These are phyloP conservation scores for Hypsizygus marmoreus DNA, from an alignment of 768 basidiomycete species.

Conservation along the genomic window DNA sequence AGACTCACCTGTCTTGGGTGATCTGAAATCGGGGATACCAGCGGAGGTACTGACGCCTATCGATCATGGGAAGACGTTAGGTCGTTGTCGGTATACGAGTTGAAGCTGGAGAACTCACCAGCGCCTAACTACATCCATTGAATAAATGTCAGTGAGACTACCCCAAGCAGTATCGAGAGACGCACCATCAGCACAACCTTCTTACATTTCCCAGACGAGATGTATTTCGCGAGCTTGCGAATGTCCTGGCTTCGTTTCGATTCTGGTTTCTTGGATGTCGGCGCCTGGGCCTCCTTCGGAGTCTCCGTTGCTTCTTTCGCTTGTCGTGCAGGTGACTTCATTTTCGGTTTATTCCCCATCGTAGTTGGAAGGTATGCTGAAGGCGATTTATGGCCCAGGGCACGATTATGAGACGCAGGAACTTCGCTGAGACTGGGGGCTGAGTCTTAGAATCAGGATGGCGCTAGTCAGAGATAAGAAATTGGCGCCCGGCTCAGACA, in stretches of 20 bases:
- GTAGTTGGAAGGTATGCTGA: too few species aligned
- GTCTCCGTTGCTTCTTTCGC: too few species aligned
- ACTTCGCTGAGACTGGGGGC: too few species aligned
- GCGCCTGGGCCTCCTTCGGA: too few species aligned
- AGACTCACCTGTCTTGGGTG: conserved; percentile 74
- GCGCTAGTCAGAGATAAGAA: too few species aligned
- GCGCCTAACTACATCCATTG: conserved; percentile 57
- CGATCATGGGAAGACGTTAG: conserved; percentile 2
- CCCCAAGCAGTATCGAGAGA: conserved; percentile 6
- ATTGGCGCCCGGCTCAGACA: too few species aligned
- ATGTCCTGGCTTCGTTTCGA: conserved; percentile 30
- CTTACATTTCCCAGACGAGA: conserved; percentile 66
- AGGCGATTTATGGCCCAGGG: too few species aligned
- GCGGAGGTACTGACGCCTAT: conserved; percentile 77
- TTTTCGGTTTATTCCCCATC: too few species aligned
- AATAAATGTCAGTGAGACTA: conserved; percentile 2
- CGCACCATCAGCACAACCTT: conserved; percentile 76
- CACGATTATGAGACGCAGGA: too few species aligned
- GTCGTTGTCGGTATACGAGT: not conserved
- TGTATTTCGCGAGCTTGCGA: conserved; percentile 60
- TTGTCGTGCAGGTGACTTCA: too few species aligned
- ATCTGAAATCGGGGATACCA: conserved; percentile 89
- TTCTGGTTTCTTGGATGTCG: not conserved
- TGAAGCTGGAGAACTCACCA: conserved; percentile 41
- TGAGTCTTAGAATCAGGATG: too few species aligned